A percentile compares a stretch with the other conserved stretches of the same genome.
These are phyloP conservation scores for Wickerhamiella shivajii DNA, from an alignment of 805 yeast species.

Conservation along the genomic window DNA sequence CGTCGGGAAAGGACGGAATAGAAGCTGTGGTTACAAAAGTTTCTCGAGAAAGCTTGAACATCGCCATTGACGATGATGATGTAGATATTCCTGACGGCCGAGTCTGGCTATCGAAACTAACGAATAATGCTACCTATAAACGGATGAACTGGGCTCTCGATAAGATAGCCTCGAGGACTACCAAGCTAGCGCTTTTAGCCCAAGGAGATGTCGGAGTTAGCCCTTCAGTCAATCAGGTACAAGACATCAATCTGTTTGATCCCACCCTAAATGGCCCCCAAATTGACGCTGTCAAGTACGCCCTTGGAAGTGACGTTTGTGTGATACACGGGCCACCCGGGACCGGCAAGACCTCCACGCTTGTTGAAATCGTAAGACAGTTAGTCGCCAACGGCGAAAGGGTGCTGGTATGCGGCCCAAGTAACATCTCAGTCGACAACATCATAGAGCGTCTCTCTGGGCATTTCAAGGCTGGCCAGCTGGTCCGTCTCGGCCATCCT, in stretches of 20 bases:
- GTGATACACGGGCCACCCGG: slow-evolving; percentile 76
- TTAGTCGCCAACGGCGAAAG: slow-evolving; percentile 38
- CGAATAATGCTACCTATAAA: slow-evolving; percentile 27
- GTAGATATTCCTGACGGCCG: slow-evolving; percentile 34
- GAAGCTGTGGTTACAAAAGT: slow-evolving; percentile 57
- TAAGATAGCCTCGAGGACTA: background rate
- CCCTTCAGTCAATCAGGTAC: slow-evolving; percentile 6
- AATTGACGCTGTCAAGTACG: slow-evolving; percentile 50
- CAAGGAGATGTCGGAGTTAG: background rate
- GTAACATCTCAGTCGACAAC: slow-evolving; percentile 85
- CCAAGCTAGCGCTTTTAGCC: background rate
- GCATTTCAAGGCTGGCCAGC: slow-evolving; percentile 30
- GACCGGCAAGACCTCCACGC: slow-evolving; percentile 72
- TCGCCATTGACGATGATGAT: slow-evolving; percentile 49
- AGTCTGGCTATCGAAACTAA: slow-evolving; percentile 53
- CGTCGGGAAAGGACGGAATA: slow-evolving; percentile 21
- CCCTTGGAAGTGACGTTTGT: slow-evolving; percentile 36
- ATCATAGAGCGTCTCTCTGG: slow-evolving; percentile 58
- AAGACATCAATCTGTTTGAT: slow-evolving; percentile 28
- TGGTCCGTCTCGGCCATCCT: slow-evolving; percentile 89
- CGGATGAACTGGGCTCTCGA: slow-evolving; percentile 65
- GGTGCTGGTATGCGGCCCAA: slow-evolving; percentile 84
- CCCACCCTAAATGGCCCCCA: slow-evolving; percentile 52
- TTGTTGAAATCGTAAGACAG: slow-evolving; percentile 70
- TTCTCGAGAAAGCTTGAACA: slow-evolving; percentile 32